Percentiles rank a stretch among this genome's conserved stretches.
Conservation (phyloP, 768 basidiomycete genomes). For the Termitomyces sp. region DNA sequence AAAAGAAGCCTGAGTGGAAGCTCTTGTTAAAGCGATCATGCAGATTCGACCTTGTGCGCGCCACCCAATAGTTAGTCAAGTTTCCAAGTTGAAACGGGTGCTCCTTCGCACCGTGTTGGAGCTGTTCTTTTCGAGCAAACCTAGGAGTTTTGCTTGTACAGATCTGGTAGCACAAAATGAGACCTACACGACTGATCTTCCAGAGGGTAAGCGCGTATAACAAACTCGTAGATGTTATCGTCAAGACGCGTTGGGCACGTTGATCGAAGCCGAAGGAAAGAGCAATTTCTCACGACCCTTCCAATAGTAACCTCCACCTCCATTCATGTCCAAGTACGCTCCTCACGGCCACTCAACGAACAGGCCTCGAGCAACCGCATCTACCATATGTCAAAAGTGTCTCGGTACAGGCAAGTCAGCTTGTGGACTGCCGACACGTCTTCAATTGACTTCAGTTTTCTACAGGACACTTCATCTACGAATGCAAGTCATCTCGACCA, state of each 20-base stretch:
- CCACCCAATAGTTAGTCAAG: neutral
- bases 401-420: conserved; percentile 49
- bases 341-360: conserved; percentile 61
- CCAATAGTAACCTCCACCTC: neutral
- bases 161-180: neutral
- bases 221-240: neutral
- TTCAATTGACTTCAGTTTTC: neutral
- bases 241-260: no score
- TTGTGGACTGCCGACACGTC: neutral
- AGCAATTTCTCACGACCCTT: neutral
- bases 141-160: neutral
- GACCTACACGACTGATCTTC: neutral
- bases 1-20: neutral
- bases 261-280: neutral
- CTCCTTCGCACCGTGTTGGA: neutral
- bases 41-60: neutral
- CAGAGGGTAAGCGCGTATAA: neutral
- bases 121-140: neutral
- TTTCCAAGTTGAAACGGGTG: neutral
- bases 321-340: conserved; percentile 71
- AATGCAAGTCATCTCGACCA: conserved; percentile 78
- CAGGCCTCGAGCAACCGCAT: conserved; percentile 55
- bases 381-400: conserved; percentile 82
- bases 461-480: conserved; percentile 83
- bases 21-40: neutral